Evolutionary conservation across 2,329 filamentous ascomycete genomes (phyloP).

Genomic region (Pseudopyrenochaeta lycopersici): DNA sequence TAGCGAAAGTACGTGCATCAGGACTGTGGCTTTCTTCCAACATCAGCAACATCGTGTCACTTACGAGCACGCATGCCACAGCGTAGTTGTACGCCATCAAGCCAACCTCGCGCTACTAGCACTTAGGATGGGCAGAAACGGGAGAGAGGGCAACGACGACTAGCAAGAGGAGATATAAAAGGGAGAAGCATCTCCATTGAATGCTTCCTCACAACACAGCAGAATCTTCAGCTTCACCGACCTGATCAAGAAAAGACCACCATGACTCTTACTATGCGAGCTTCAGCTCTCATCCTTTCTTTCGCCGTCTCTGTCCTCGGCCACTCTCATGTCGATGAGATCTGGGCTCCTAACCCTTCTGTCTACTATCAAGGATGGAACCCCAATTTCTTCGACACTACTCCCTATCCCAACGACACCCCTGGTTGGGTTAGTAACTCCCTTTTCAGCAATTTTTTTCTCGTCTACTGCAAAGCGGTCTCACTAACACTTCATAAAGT

Average conservation of each 20-base stretch:
- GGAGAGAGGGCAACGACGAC: background rate
- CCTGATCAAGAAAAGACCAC: background rate
- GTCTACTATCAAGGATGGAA: constrained; percentile 26
- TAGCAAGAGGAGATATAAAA: background rate
- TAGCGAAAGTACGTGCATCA: too few species aligned
- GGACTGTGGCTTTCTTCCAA: too few species aligned
- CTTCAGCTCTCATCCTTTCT: background rate
- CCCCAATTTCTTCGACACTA: constrained; percentile 18
- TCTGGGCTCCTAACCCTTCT: constrained; percentile 18
- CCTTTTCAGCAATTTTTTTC: background rate
- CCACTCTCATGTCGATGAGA: constrained; percentile 26
- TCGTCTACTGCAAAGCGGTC: background rate
- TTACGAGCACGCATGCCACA: background rate
- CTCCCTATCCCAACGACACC: constrained; percentile 17
- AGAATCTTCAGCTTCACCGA: background rate
- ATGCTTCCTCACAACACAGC: background rate
- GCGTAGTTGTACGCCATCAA: background rate
- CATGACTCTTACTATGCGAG: background rate
- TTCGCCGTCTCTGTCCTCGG: background rate
- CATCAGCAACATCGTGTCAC: background rate
- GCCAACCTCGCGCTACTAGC: background rate
- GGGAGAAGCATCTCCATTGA: background rate
- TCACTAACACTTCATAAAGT: constrained; percentile 1
- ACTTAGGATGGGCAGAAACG: background rate
- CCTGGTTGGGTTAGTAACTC: constrained; percentile 19